Conservation (phyloP, 2,329 filamentous ascomycete species). For the Blastomyces gilchristii region DNA sequence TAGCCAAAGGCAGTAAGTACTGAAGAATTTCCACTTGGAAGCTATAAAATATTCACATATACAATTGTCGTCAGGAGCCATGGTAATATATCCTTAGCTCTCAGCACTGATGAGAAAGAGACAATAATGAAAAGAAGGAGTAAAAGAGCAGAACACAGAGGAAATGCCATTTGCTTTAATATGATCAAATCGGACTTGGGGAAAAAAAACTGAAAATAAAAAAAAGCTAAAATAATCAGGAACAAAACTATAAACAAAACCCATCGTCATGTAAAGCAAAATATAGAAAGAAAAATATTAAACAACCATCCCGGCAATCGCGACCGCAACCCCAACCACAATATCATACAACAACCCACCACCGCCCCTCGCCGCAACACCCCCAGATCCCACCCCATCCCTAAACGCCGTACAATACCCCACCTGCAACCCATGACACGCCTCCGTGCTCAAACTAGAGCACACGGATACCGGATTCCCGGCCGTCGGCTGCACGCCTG, state of each 20-base stretch:
- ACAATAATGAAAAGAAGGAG: background rate
- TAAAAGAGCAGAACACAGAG: background rate
- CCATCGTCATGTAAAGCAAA: background rate
- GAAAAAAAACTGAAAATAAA: background rate
- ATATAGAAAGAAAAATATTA: conserved; percentile 18
- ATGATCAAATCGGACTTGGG: background rate
- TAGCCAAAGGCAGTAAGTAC: too few relatives aligned
- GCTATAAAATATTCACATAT: too few relatives aligned
- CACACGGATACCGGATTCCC: conserved; percentile 36
- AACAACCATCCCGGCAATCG: conserved; percentile 37
- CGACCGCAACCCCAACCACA: conserved; percentile 34
- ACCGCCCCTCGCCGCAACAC: conserved; percentile 18
- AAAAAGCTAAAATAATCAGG: background rate
- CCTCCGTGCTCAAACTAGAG: conserved; percentile 36
- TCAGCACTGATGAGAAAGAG: background rate
- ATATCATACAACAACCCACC: conserved; percentile 29
- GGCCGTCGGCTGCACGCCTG: conserved; percentile 32
- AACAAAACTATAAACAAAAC: background rate
- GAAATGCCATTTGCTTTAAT: background rate
- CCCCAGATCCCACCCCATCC: conserved; percentile 20
- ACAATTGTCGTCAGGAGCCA: too few relatives aligned
- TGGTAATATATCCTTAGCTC: background rate
- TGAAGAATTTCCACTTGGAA: too few relatives aligned
- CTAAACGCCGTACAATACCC: conserved; percentile 37
- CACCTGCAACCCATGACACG: conserved; percentile 41